Evolutionary conservation across 164 flowering plant genomes (phyloP), one percentile per base, ranked within the genome.

Genomic region (Vitis riparia): DNA sequence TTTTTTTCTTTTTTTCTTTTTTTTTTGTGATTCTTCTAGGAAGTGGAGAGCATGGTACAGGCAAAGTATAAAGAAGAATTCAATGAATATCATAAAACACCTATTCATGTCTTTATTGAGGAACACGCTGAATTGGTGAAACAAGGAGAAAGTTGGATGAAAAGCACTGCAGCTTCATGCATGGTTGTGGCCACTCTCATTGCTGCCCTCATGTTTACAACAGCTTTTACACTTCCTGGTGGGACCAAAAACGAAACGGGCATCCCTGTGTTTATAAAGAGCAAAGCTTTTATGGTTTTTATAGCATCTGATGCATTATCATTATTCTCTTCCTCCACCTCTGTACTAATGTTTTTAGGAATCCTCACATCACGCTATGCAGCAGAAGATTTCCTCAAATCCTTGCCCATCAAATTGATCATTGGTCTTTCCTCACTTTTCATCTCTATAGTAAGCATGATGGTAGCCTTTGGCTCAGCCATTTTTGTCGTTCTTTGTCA

Each of bases 381-480:
- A 8, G 77, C 69, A 60, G 73, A 74, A 61, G 77, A 74, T 55
- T 74, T 74, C 56, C 77, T 74, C 66, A 58, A 49, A 19, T 61
- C 57, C 50, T 50, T 75, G 62, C 77, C 77, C 2, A 70, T 63
- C 2, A 75, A 75, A 30, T 19, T 75, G 52, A 70, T 75, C 0
- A 60, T 70, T 2, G 77, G 77, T 8, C 77, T 69, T 9, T 70
- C 77, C 11, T 17, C 68, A 10, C 73, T 75, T 9, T 75, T 75
- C 70, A 66, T 75, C 64, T 75, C 77, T 1, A 70, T 75, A 11
- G 73, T 66, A 16, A 58, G 73, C 17, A 75, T 75, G 77, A 75
- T 75, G 73, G n/a, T 66, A 30, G 53, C 73, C 11, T 75, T 75
- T 29, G 77, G 73, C 1, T 7, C 55, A 0, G 30, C 73, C 5